Evolutionary conservation across 129 eudicot genomes (phyloP).

Genomic region (Helianthus annuus): DNA sequence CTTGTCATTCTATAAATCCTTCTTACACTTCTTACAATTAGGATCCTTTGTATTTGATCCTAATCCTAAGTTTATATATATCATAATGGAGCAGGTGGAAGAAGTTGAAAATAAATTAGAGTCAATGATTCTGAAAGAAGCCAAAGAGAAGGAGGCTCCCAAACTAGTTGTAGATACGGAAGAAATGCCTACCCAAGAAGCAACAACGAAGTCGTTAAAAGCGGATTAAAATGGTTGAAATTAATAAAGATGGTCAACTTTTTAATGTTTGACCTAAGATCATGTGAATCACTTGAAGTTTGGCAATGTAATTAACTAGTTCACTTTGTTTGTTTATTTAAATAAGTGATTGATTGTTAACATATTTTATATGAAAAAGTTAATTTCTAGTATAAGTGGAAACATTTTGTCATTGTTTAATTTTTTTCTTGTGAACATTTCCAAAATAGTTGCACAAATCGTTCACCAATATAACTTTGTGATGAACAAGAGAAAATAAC

Average conservation of each 20-base stretch:
- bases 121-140: constrained; percentile 21
- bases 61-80: too few species aligned
- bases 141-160: constrained; percentile 7
- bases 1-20: too few species aligned
- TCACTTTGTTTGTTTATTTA: constrained; percentile 1
- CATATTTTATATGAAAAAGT: not conserved
- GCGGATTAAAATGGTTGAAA: not conserved
- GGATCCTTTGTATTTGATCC: too few species aligned
- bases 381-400: not conserved
- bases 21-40: too few species aligned
- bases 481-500: too few species aligned
- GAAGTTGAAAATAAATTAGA: constrained; percentile 42
- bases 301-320: not conserved
- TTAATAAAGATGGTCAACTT: constrained; percentile 16
- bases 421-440: too few species aligned
- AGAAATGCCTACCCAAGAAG: not conserved
- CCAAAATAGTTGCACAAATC: too few species aligned
- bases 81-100: constrained; percentile 37
- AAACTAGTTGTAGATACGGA: constrained; percentile 6
- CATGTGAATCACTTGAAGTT: not conserved
- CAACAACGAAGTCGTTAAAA: not conserved
- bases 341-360: not conserved
- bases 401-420: too few species aligned
- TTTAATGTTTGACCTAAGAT: constrained; percentile 7
- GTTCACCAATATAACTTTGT: too few species aligned